Percentiles rank a stretch among this genome's conserved stretches.
phyloP scores from a whole-genome alignment of 2,329 filamentous ascomycete genomes.

The Colletotrichum sp. region DNA sequence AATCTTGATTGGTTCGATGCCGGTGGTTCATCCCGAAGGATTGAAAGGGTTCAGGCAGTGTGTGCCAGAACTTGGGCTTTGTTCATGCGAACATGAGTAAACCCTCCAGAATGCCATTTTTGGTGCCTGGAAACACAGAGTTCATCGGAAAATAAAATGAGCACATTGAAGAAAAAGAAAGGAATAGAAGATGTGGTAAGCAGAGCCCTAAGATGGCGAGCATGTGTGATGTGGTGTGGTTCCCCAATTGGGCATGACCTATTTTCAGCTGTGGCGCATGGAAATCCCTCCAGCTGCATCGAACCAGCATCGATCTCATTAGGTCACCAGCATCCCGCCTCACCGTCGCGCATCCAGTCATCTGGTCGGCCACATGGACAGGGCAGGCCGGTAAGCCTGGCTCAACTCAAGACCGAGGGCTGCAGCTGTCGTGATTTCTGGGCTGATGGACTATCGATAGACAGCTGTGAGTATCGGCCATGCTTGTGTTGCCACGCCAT shows the following conservation, averaged over 20 bases:
- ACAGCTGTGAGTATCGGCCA: background rate
- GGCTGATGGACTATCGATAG: background rate
- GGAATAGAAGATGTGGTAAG: background rate
- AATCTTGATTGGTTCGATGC: background rate
- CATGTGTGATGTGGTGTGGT: background rate
- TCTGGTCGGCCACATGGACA: background rate
- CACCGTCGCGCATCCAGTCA: background rate
- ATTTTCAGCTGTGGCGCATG: conserved; percentile 11
- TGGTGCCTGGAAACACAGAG: background rate
- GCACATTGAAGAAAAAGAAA: background rate
- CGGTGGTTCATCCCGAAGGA: background rate
- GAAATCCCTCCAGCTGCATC: background rate
- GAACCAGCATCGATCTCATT: background rate
- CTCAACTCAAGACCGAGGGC: background rate
- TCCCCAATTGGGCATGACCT: background rate
- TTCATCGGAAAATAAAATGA: background rate
- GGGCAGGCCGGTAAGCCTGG: background rate
- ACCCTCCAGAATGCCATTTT: background rate
- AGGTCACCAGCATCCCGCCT: too few relatives aligned
- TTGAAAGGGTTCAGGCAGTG: background rate
- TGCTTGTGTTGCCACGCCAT: background rate
- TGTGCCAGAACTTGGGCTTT: background rate
- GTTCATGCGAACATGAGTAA: background rate
- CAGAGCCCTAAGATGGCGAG: background rate
- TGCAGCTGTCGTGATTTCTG: background rate